Conservation (phyloP, 164 flowering plant species). For the Berberis vulgaris region DNA sequence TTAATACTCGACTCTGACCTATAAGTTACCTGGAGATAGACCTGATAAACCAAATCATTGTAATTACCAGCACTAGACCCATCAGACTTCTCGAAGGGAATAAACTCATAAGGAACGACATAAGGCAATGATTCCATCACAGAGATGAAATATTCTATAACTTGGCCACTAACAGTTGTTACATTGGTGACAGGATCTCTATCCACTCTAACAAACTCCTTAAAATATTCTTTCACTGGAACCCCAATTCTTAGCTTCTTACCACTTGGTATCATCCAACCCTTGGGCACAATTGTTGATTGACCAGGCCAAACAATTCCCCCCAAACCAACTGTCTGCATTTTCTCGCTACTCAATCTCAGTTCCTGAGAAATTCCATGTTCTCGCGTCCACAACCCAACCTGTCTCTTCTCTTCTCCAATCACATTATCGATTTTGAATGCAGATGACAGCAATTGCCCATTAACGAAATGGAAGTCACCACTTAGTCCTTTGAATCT, state of each 20-base stretch:
- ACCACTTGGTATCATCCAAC: conserved; percentile 36
- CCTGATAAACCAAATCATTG: too few species aligned
- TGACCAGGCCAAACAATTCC: conserved; percentile 51
- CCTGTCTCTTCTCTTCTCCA: conserved; percentile 17
- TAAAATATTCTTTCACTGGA: conserved; percentile 26
- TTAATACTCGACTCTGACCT: too few species aligned
- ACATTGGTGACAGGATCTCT: background rate
- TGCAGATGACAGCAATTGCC: conserved; percentile 21
- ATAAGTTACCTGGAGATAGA: too few species aligned
- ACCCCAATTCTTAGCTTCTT: conserved; percentile 34
- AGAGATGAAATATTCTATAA: background rate
- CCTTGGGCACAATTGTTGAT: conserved; percentile 20
- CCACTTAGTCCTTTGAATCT: conserved; percentile 30
- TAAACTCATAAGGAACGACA: too few species aligned
- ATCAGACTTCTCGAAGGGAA: too few species aligned
- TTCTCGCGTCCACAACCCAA: conserved; percentile 35
- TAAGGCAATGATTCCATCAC: too few species aligned
- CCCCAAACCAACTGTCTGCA: conserved; percentile 9
- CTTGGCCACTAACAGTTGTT: background rate
- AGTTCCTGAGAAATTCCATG: conserved; percentile 17
- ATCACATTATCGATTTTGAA: conserved; percentile 35
- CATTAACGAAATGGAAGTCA: conserved; percentile 25
- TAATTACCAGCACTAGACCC: too few species aligned
- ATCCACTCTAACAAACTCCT: conserved; percentile 24
- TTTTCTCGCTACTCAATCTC: background rate